phyloP scores from a whole-genome alignment of 148 eudicot species.

The Camellia japonica region DNA sequence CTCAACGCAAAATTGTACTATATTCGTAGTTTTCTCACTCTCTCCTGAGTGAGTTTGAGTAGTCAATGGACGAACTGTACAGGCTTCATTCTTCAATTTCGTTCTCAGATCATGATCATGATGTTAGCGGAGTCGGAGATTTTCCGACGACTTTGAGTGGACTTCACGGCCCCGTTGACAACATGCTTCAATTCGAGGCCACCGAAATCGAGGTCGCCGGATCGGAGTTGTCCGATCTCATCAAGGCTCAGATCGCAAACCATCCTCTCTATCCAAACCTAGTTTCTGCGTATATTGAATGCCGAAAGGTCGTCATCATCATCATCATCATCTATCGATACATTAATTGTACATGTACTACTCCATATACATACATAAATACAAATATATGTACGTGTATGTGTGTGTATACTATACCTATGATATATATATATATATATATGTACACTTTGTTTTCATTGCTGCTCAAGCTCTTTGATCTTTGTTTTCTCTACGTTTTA shows the following conservation, averaged over 20 bases:
- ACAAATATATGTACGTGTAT: neutral
- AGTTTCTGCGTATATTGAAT: slow-evolving; percentile 36
- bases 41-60: neutral
- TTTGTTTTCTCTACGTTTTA: neutral
- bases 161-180: neutral
- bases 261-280: slow-evolving; percentile 50
- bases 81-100: slow-evolving; percentile 33
- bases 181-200: slow-evolving; percentile 6
- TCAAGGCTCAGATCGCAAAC: slow-evolving; percentile 45
- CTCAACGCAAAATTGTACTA: neutral
- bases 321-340: neutral
- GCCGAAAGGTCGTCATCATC: slow-evolving; percentile 32
- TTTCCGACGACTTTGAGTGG: neutral
- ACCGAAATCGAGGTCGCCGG: slow-evolving; percentile 4
- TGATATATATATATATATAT: neutral
- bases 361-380: neutral
- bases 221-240: slow-evolving; percentile 34
- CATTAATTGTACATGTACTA: neutral
- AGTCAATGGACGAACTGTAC: slow-evolving; percentile 34
- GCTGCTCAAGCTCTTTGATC: neutral
- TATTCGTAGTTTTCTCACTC: too few relatives aligned
- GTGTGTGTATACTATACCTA: neutral
- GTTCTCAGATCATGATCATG: slow-evolving; percentile 1
- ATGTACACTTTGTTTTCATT: neutral
- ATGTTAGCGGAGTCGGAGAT: slow-evolving; percentile 2